phyloP scores from a whole-genome alignment of 306 rosid species.

The Gynostemma pentaphyllum region DNA sequence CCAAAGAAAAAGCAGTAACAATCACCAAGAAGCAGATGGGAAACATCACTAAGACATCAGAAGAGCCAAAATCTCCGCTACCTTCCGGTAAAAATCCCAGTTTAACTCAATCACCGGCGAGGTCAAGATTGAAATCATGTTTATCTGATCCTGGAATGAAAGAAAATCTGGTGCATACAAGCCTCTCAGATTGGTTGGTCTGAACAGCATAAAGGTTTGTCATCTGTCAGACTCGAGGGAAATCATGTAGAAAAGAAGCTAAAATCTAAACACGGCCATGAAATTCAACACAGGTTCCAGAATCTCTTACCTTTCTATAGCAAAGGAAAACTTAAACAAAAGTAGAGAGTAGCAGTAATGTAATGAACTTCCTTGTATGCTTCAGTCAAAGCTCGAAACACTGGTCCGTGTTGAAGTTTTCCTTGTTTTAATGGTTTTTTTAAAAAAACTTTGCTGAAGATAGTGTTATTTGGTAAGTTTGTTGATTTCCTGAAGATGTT shows the following conservation, averaged over 20 bases:
- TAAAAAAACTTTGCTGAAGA: not conserved
- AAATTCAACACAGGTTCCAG: not conserved
- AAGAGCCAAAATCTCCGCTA: conserved; percentile 13
- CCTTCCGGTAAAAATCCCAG: conserved; percentile 16
- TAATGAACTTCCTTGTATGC: not conserved
- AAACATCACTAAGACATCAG: conserved; percentile 44
- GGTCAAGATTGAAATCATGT: conserved; percentile 18
- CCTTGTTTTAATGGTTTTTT: not conserved
- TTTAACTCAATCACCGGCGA: conserved; percentile 18
- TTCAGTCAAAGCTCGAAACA: not conserved
- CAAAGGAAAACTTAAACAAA: not conserved
- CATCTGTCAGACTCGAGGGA: not conserved
- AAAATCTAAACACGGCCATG: not conserved
- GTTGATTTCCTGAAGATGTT: not conserved
- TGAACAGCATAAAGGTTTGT: not conserved
- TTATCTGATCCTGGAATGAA: conserved; percentile 43
- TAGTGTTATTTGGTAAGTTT: not conserved
- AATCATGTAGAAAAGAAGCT: conserved; percentile 2
- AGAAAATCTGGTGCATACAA: conserved; percentile 56
- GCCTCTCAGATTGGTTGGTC: conserved; percentile 70
- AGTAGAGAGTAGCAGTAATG: not conserved
- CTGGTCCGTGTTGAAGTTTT: not conserved
- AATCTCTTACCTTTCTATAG: not conserved
- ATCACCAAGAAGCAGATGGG: conserved; percentile 33
- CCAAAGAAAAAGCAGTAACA: conserved; percentile 54